phyloP scores from a whole-genome alignment of 148 eudicot genomes.

The Vaccinium corymbosum region DNA sequence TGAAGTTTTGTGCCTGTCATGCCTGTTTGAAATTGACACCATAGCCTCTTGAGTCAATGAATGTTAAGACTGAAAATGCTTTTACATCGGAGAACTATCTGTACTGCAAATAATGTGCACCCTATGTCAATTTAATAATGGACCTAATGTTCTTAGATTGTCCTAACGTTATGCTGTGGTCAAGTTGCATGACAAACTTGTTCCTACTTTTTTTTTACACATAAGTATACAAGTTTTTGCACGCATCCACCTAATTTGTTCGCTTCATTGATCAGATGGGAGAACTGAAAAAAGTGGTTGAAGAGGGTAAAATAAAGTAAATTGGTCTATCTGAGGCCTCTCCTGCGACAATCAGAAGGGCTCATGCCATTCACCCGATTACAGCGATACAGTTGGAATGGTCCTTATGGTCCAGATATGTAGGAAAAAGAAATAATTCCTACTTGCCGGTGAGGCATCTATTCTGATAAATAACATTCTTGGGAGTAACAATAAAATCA shows the following conservation, averaged over 20 bases:
- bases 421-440: conserved; percentile 19
- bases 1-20: neutral
- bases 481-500: neutral
- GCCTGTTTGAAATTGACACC: neutral
- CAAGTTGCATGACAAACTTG: no score
- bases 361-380: conserved; percentile 19
- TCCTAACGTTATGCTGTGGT: no score
- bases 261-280: conserved; percentile 12
- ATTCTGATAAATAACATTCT: neutral
- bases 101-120: neutral
- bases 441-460: conserved; percentile 16
- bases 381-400: conserved; percentile 23
- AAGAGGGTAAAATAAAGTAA: conserved; percentile 26
- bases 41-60: neutral
- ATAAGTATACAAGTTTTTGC: no score
- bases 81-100: neutral
- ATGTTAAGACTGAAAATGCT: neutral
- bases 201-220: no score
- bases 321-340: conserved; percentile 25
- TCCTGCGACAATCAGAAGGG: conserved; percentile 20
- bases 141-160: neutral
- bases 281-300: conserved; percentile 22
- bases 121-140: neutral
- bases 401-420: conserved; percentile 22
- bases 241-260: neutral